Conservation (phyloP, 1,284 basidiomycete species). For the Psilocybe mexicana region DNA sequence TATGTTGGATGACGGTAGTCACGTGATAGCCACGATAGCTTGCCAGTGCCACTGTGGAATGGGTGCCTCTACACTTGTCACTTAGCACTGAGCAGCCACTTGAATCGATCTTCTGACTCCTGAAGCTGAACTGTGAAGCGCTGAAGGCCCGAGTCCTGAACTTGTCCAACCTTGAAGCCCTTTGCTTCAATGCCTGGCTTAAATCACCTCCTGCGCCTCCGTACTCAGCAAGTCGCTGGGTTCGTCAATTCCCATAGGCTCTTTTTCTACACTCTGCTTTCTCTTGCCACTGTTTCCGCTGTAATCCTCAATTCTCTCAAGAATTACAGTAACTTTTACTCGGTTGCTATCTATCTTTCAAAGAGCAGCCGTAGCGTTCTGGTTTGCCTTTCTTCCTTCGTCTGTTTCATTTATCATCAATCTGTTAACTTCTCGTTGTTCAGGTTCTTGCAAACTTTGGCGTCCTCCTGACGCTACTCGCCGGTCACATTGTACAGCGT, state of each 20-base stretch:
- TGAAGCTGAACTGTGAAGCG: no score
- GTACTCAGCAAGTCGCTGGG: slow-evolving; percentile 30
- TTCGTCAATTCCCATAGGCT: slow-evolving; percentile 64
- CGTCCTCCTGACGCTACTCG: slow-evolving; percentile 74
- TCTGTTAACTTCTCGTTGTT: slow-evolving; percentile 1
- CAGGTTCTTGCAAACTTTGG: slow-evolving; percentile 95
- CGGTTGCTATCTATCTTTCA: slow-evolving; percentile 89
- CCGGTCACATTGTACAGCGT: slow-evolving; percentile 78
- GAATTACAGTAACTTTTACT: slow-evolving; percentile 91
- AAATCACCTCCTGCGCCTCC: slow-evolving; percentile 18
- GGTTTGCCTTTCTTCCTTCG: slow-evolving; percentile 46
- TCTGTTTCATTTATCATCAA: not conserved
- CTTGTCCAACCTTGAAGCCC: not conserved
- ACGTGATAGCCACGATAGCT: no score
- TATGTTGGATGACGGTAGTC: no score
- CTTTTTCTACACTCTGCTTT: slow-evolving; percentile 68
- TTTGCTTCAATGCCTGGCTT: slow-evolving; percentile 12
- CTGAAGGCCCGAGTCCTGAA: not conserved
- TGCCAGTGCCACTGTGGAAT: no score
- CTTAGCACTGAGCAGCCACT: no score
- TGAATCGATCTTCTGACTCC: no score
- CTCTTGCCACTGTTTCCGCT: slow-evolving; percentile 68
- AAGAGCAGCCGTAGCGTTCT: slow-evolving; percentile 88
- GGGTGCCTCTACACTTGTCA: no score
- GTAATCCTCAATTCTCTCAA: slow-evolving; percentile 80